These are phyloP conservation scores for Xerophyta viscosa DNA, from an alignment of 106 monocot species.

Conservation along the genomic window DNA sequence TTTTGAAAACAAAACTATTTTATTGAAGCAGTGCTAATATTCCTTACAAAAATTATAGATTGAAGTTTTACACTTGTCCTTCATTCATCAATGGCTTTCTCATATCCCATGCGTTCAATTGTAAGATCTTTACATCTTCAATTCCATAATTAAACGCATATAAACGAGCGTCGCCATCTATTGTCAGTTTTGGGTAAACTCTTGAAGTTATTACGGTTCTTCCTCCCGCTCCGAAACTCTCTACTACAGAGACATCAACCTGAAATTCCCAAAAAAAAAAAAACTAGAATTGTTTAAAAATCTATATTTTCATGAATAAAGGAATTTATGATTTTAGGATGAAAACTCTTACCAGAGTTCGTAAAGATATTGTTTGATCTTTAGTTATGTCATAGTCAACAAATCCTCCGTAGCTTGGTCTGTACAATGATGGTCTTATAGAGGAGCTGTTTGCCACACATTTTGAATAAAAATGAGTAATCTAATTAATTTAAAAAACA, in stretches of 20 bases:
- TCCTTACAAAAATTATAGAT: too few relatives aligned
- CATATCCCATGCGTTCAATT: constrained; percentile 4
- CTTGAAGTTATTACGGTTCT: constrained; percentile 8
- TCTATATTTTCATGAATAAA: too few relatives aligned
- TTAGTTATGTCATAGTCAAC: constrained; percentile 16
- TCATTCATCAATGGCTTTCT: not conserved
- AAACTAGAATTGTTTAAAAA: too few relatives aligned
- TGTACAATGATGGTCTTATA: constrained; percentile 10
- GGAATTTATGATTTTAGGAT: too few relatives aligned
- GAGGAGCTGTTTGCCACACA: constrained; percentile 19
- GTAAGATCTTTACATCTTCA: not conserved
- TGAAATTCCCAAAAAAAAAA: too few relatives aligned
- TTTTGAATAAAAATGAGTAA: too few relatives aligned
- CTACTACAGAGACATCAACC: constrained; percentile 9
- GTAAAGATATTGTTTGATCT: not conserved
- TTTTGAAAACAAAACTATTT: too few relatives aligned
- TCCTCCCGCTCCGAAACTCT: constrained; percentile 8
- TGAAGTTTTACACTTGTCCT: too few relatives aligned
- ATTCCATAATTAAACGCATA: constrained; percentile 2
- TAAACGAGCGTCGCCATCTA: not conserved
- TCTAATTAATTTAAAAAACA: too few relatives aligned
- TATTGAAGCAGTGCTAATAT: too few relatives aligned
- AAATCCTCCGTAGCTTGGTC: constrained; percentile 18
- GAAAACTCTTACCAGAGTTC: too few relatives aligned
- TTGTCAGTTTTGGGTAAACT: not conserved